Conservation (phyloP, 169 alveolate genomes). For the Eimeria sp. region DNA sequence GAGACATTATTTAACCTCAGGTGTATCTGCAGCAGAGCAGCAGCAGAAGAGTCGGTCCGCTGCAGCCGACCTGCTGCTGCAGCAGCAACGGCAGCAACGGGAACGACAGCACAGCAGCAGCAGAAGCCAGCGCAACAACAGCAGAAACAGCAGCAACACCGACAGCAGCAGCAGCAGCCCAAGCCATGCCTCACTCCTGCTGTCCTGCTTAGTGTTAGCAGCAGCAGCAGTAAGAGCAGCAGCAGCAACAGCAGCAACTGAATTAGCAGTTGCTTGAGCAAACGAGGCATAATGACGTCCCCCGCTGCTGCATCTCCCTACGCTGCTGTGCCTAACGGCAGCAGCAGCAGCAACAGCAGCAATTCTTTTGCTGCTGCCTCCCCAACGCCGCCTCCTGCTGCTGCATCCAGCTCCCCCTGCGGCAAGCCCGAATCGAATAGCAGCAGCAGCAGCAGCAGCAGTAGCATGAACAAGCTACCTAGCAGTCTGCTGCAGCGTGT, state of each 20-base stretch:
- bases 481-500: conserved; percentile 24
- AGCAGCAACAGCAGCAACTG: neutral
- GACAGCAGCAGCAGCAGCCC: neutral
- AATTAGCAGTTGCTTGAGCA: neutral
- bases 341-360: conserved; percentile 27
- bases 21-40: neutral
- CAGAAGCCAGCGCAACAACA: neutral
- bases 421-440: neutral
- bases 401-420: neutral
- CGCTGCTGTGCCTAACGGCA: neutral
- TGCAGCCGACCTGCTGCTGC: conserved; percentile 33
- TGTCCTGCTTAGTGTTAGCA: neutral
- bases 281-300: neutral
- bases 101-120: neutral
- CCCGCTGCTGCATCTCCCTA: neutral
- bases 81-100: neutral
- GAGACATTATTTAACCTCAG: neutral
- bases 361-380: neutral
- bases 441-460: conserved; percentile 36
- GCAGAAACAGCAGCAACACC: neutral
- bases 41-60: neutral
- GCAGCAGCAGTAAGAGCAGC: neutral
- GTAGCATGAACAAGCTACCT: neutral
- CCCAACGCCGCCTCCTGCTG: neutral
- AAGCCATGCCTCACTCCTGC: neutral